Evolutionary conservation across 352 stramenopile species (phyloP).

Genomic region (Globisporangium spinosum): DNA sequence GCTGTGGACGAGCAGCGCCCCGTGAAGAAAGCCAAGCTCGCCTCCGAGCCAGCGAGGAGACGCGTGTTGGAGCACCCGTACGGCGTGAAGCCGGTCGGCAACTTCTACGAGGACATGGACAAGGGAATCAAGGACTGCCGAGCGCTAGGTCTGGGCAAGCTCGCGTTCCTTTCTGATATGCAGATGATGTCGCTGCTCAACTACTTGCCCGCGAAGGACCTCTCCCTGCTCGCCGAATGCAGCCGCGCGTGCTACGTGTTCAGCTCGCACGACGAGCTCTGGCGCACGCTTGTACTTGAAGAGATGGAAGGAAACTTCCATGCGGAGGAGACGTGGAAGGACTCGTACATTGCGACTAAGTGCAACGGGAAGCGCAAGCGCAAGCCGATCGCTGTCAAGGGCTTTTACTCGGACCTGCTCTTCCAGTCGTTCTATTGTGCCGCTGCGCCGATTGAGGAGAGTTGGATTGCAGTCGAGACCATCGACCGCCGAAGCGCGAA

Average conservation of each 20-base stretch:
- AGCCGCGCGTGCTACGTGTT: slow-evolving; percentile 75
- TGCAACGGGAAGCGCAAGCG: slow-evolving; percentile 13
- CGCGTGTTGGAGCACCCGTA: slow-evolving; percentile 55
- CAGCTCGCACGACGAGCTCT: slow-evolving; percentile 75
- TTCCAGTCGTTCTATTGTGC: slow-evolving; percentile 88
- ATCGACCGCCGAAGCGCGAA: slow-evolving; percentile 61
- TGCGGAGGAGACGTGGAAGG: slow-evolving; percentile 53
- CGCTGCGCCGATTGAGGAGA: slow-evolving; percentile 47
- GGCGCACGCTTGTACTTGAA: slow-evolving; percentile 72
- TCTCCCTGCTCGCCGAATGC: slow-evolving; percentile 39
- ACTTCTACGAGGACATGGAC: slow-evolving; percentile 63
- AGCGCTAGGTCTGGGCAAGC: slow-evolving; percentile 42
- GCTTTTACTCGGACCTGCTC: slow-evolving; percentile 85
- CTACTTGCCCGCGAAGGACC: slow-evolving; percentile 45
- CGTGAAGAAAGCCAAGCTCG: slow-evolving; percentile 11
- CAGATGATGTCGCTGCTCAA: slow-evolving; percentile 62
- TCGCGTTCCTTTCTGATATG: slow-evolving; percentile 57
- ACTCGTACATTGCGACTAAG: slow-evolving; percentile 66
- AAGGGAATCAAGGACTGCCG: slow-evolving; percentile 68
- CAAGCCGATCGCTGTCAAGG: slow-evolving; percentile 42
- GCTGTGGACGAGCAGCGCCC: background rate
- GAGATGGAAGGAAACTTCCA: slow-evolving; percentile 66
- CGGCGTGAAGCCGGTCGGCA: slow-evolving; percentile 81
- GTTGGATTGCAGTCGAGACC: slow-evolving; percentile 68
- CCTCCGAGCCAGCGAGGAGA: background rate